Percentiles rank a stretch among this genome's conserved stretches.
Conservation (phyloP, 2,329 filamentous ascomycete species). For the Delphinella strobiligena region DNA sequence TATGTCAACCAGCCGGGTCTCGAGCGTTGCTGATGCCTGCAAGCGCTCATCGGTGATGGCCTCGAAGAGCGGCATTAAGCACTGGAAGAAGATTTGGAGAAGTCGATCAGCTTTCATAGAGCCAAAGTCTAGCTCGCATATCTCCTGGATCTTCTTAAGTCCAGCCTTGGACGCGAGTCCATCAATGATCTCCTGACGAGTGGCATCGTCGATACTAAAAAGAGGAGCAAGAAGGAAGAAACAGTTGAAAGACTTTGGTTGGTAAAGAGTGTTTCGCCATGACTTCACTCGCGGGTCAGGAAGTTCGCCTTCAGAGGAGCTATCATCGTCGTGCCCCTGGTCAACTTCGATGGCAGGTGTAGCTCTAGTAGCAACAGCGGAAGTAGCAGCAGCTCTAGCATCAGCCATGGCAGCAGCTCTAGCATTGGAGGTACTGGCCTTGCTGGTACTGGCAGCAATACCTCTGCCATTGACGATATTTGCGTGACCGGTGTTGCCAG, state of each 20-base stretch:
- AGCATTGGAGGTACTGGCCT: no score
- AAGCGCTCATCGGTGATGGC: constrained; percentile 30
- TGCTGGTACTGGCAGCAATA: no score
- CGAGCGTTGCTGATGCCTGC: constrained; percentile 29
- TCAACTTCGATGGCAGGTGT: no score
- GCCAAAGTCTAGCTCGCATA: constrained; percentile 7
- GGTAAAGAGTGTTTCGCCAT: not conserved
- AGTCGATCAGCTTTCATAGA: constrained; percentile 1
- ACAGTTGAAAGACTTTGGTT: not conserved
- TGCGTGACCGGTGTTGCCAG: no score
- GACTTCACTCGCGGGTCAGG: not conserved
- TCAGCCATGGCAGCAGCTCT: no score
- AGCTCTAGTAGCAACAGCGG: no score
- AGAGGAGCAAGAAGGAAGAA: not conserved
- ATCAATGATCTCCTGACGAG: constrained; percentile 7
- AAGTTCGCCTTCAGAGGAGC: not conserved
- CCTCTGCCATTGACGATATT: no score
- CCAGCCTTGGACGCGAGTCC: constrained; percentile 14
- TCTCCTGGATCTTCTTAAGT: constrained; percentile 12
- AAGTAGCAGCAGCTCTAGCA: no score
- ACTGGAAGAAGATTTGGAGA: constrained; percentile 12
- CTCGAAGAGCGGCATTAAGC: constrained; percentile 29
- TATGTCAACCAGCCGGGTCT: constrained; percentile 30
- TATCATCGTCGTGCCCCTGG: not conserved
- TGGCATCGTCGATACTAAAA: not conserved